Conservation (phyloP, 306 rosid genomes). For the Quercus gilva region DNA sequence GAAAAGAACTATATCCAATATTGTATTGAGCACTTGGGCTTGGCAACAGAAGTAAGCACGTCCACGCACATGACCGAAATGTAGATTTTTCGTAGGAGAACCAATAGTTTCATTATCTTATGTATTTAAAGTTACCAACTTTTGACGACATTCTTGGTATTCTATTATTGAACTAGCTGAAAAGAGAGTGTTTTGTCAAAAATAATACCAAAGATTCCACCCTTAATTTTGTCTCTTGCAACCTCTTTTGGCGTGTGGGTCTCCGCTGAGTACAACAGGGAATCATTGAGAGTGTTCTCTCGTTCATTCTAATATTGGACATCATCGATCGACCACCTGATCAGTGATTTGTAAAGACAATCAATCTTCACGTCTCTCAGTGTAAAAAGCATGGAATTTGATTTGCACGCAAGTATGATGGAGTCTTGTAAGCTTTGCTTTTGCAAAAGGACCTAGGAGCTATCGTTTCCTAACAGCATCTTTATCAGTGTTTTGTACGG, state of each 20-base stretch:
- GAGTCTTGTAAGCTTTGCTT: background rate
- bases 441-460: background rate
- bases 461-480: background rate
- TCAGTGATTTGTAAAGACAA: background rate
- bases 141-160: conserved; percentile 12
- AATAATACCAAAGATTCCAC: conserved; percentile 15
- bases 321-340: background rate
- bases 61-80: conserved; percentile 31
- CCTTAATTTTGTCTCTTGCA: background rate
- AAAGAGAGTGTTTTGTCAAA: background rate
- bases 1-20: background rate
- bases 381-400: conserved; percentile 1
- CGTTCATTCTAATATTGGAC: background rate
- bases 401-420: background rate
- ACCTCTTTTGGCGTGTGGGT: background rate
- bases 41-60: conserved; percentile 1
- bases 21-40: background rate
- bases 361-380: background rate
- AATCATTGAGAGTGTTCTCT: background rate
- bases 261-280: background rate
- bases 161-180: background rate
- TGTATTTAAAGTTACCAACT: background rate
- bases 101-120: no score
- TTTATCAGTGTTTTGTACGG: background rate
- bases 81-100: background rate